phyloP scores from a whole-genome alignment of 257 asterid species.

The Apocynum venetum region DNA sequence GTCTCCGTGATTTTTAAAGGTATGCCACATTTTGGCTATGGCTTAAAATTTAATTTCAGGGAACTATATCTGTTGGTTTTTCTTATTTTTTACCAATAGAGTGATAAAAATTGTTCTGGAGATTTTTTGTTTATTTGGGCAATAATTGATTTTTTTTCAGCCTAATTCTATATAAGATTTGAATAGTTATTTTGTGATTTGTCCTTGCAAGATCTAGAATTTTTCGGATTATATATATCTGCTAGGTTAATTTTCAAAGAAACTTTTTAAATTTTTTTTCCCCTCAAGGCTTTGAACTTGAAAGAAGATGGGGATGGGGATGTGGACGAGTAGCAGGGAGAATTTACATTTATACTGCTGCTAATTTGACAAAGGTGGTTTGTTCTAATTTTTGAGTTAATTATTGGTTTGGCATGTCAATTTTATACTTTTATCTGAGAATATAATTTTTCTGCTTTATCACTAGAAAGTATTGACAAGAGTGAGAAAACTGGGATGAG shows the following conservation, averaged over 20 bases:
- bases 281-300: neutral
- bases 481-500: neutral
- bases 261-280: neutral
- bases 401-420: neutral
- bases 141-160: neutral
- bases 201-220: neutral
- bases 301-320: too few species aligned
- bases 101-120: neutral
- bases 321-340: neutral
- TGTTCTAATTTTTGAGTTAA: neutral
- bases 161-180: neutral
- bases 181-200: neutral
- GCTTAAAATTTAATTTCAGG: neutral
- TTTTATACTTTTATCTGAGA: neutral
- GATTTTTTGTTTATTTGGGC: neutral
- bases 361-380: neutral
- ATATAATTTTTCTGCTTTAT: neutral
- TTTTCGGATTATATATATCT: neutral
- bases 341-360: neutral
- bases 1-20: neutral
- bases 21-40: neutral
- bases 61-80: neutral
- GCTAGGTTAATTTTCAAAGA: neutral
- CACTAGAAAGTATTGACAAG: neutral
- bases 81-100: neutral